Evolutionary conservation across 2,329 filamentous ascomycete genomes (phyloP).

Genomic region (Colletotrichum horii): DNA sequence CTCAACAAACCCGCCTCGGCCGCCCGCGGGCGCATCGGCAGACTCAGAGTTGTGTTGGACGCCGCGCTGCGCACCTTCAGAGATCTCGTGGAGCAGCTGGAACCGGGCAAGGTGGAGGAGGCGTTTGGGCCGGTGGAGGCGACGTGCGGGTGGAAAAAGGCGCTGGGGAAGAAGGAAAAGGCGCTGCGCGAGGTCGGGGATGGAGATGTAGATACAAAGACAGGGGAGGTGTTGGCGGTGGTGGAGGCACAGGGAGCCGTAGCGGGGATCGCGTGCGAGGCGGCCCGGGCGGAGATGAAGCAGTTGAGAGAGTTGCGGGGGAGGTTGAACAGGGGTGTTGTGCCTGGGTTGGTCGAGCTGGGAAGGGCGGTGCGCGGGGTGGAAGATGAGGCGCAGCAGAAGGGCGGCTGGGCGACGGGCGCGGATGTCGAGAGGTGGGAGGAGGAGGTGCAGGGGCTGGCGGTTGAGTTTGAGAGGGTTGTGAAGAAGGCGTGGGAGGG

Average conservation of each 20-base stretch:
- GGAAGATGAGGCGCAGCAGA: neutral
- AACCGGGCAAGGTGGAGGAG: neutral
- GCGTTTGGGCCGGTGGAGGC: neutral
- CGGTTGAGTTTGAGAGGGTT: neutral
- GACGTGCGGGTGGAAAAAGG: neutral
- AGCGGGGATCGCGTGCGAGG: neutral
- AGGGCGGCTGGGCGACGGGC: neutral
- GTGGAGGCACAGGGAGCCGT: neutral
- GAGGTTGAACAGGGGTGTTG: neutral
- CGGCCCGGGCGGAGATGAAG: neutral
- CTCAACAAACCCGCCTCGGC: neutral
- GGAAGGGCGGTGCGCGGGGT: neutral
- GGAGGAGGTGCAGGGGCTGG: neutral
- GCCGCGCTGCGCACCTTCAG: neutral
- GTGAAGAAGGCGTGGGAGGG: neutral
- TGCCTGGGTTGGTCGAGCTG: neutral
- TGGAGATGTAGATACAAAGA: neutral
- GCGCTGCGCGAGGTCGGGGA: neutral
- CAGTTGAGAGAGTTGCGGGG: neutral
- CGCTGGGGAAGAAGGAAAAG: neutral
- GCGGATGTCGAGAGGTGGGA: neutral
- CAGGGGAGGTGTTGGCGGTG: neutral
- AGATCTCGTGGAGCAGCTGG: neutral
- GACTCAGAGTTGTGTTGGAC: neutral
- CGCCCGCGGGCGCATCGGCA: neutral